These are phyloP conservation scores for Chaetomiaceae sp. DNA, from an alignment of 2,329 filamentous ascomycete species.

Conservation along the genomic window DNA sequence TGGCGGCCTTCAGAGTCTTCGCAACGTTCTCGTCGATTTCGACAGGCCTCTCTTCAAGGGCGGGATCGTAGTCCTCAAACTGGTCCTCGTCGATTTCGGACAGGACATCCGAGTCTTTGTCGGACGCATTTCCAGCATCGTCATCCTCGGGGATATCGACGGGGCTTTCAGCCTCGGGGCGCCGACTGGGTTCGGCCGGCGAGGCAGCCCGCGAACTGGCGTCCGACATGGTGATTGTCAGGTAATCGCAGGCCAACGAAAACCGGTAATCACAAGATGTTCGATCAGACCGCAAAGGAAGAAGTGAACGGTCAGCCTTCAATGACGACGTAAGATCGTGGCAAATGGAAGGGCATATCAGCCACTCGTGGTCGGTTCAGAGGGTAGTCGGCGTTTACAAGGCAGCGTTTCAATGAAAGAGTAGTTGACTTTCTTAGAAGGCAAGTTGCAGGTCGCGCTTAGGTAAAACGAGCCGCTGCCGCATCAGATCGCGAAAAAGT, in stretches of 20 bases:
- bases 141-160: constrained; percentile 19
- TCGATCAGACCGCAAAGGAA: background rate
- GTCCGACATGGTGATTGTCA: constrained; percentile 39
- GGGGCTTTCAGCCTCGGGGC: constrained; percentile 14
- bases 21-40: constrained; percentile 62
- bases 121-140: constrained; percentile 35
- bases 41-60: constrained; percentile 57
- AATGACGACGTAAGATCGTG: too few relatives aligned
- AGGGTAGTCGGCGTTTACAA: too few relatives aligned
- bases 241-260: constrained; percentile 2
- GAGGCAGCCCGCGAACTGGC: constrained; percentile 37
- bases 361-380: too few relatives aligned
- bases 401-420: too few relatives aligned
- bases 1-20: constrained; percentile 57
- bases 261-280: background rate
- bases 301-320: too few relatives aligned
- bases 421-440: too few relatives aligned
- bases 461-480: too few relatives aligned
- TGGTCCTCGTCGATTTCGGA: constrained; percentile 66
- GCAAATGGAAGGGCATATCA: too few relatives aligned
- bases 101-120: constrained; percentile 53
- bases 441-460: too few relatives aligned
- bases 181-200: too few relatives aligned
- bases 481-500: too few relatives aligned
- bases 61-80: constrained; percentile 63